These are phyloP conservation scores for Fusarium sp. DNA, from an alignment of 2,329 filamentous ascomycete species.

Conservation along the genomic window DNA sequence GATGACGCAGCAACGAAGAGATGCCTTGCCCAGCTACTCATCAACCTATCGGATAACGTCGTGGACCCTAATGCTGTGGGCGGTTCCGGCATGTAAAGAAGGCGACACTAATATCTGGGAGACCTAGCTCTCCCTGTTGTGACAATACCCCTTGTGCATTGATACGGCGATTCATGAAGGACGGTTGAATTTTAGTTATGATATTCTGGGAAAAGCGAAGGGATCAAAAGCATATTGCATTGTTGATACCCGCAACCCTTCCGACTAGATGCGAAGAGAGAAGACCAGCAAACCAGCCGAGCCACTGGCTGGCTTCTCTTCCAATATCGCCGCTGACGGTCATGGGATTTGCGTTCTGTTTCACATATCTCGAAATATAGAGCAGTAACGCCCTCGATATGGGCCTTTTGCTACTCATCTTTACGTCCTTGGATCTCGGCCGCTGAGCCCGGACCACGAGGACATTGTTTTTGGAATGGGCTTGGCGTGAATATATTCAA, in stretches of 20 bases:
- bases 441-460: constrained; percentile 10
- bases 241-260: constrained; percentile 49
- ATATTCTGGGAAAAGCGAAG: constrained; percentile 48
- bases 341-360: constrained; percentile 46
- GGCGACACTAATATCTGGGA: constrained; percentile 26
- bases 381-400: constrained; percentile 25
- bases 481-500: constrained; percentile 13
- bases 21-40: constrained; percentile 94
- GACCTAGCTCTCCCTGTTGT: constrained; percentile 34
- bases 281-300: constrained; percentile 22
- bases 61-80: constrained; percentile 59
- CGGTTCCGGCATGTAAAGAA: constrained; percentile 50
- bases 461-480: constrained; percentile 14
- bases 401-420: constrained; percentile 26
- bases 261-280: constrained; percentile 36
- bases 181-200: constrained; percentile 45
- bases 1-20: constrained; percentile 98
- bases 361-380: constrained; percentile 39
- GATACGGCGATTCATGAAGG: constrained; percentile 46
- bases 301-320: constrained; percentile 27
- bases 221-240: constrained; percentile 50
- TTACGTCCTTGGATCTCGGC: constrained; percentile 14
- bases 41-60: constrained; percentile 94
- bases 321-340: constrained; percentile 34
- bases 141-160: constrained; percentile 47